Percentiles rank a stretch among this genome's conserved stretches.
These are phyloP conservation scores for Ophiocordyceps camponoti-leonardi DNA, from an alignment of 2,329 filamentous ascomycete species.

Conservation along the genomic window DNA sequence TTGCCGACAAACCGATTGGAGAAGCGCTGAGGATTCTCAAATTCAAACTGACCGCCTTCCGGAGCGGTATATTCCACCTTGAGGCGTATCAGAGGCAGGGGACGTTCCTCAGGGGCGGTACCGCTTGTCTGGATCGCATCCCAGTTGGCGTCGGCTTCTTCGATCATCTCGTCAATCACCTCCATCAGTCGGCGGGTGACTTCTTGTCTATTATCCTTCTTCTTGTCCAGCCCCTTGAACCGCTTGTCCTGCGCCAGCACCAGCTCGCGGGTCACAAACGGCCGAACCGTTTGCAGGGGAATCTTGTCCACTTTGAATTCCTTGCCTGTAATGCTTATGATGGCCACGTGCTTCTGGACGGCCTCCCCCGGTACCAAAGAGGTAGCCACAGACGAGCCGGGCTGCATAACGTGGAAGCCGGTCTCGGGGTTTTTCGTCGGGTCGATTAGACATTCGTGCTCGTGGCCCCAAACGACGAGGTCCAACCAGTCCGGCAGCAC, in stretches of 20 bases:
- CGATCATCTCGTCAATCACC: slow-evolving; percentile 74
- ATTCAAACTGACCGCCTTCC: slow-evolving; percentile 72
- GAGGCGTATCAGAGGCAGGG: slow-evolving; percentile 70
- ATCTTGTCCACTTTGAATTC: slow-evolving; percentile 69
- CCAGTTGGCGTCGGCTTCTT: slow-evolving; percentile 72
- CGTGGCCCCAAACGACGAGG: slow-evolving; percentile 89
- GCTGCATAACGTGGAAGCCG: slow-evolving; percentile 91
- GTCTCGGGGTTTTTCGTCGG: slow-evolving; percentile 71
- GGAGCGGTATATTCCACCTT: slow-evolving; percentile 81
- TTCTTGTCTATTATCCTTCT: slow-evolving; percentile 67
- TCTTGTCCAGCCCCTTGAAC: slow-evolving; percentile 62
- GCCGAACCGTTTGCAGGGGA: slow-evolving; percentile 72
- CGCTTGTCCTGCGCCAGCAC: slow-evolving; percentile 56
- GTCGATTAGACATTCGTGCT: slow-evolving; percentile 89
- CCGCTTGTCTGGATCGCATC: slow-evolving; percentile 52
- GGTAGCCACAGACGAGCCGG: slow-evolving; percentile 88
- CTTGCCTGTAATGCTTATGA: slow-evolving; percentile 68
- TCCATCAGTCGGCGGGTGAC: slow-evolving; percentile 61
- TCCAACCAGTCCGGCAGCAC: slow-evolving; percentile 86
- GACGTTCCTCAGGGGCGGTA: slow-evolving; percentile 41
- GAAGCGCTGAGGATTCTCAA: slow-evolving; percentile 90
- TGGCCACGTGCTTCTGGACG: slow-evolving; percentile 75
- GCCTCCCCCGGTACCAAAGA: slow-evolving; percentile 83
- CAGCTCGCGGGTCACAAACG: slow-evolving; percentile 77
- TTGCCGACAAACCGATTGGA: slow-evolving; percentile 81